These are phyloP conservation scores for Colletotrichum salicis DNA, from an alignment of 2,329 filamentous ascomycete genomes.

Conservation along the genomic window DNA sequence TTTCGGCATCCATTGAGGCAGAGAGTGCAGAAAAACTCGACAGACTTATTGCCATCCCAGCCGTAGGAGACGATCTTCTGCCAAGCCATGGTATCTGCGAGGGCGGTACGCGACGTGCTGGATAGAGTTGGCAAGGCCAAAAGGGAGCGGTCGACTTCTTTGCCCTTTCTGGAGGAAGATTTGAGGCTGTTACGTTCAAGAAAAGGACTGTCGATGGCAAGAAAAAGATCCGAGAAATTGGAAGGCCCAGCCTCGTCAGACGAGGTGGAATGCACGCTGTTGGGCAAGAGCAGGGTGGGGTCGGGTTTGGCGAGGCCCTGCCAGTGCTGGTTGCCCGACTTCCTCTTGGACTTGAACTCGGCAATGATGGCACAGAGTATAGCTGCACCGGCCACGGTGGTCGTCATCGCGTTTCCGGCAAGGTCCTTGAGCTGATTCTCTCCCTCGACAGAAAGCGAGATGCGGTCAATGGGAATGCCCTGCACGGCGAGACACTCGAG, in stretches of 20 bases:
- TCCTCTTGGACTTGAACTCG: neutral
- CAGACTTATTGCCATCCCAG: neutral
- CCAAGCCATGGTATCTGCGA: neutral
- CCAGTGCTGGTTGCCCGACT: neutral
- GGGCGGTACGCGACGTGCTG: neutral
- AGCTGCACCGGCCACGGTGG: constrained; percentile 74
- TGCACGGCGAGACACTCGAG: constrained; percentile 73
- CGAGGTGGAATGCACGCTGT: neutral
- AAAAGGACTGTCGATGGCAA: neutral
- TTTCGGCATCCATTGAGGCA: constrained; percentile 42
- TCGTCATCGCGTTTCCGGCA: constrained; percentile 84
- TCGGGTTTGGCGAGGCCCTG: neutral
- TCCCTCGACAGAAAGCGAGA: constrained; percentile 73
- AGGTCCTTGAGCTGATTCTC: constrained; percentile 73
- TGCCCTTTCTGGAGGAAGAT: neutral
- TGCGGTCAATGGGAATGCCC: constrained; percentile 71
- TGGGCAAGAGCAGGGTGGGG: neutral
- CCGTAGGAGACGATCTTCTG: neutral
- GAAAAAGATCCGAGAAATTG: neutral
- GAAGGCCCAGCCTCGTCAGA: neutral
- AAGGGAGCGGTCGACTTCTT: neutral
- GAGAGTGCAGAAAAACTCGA: constrained; percentile 31
- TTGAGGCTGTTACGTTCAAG: neutral
- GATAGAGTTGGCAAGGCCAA: neutral
- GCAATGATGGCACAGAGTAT: constrained; percentile 68